Percentiles rank a stretch among this genome's conserved stretches.
Conservation (phyloP, 495 filamentous ascomycete species). For the Clohesyomyces aquaticus region DNA sequence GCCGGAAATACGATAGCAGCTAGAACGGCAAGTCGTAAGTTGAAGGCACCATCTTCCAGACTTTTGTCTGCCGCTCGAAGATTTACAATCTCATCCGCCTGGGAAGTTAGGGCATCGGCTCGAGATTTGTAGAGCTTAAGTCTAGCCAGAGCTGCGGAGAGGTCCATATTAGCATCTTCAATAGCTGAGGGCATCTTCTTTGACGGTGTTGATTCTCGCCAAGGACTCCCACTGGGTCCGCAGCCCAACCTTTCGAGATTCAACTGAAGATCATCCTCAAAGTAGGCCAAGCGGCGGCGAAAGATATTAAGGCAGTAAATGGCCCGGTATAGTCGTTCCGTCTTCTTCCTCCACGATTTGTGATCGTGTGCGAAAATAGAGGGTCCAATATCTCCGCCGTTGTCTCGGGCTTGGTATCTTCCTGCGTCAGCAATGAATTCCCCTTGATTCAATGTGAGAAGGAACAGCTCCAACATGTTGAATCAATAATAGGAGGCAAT, state of each 20-base stretch:
- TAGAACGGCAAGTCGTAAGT: constrained; percentile 22
- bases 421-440: constrained; percentile 30
- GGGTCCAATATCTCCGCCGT: neutral
- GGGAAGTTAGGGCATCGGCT: constrained; percentile 9
- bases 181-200: constrained; percentile 2
- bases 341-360: constrained; percentile 16
- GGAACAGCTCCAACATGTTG: constrained; percentile 23
- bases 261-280: constrained; percentile 13
- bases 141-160: constrained; percentile 5
- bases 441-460: constrained; percentile 13
- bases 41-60: constrained; percentile 12
- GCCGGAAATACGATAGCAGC: constrained; percentile 23
- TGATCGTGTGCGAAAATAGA: neutral
- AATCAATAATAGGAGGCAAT: constrained; percentile 16
- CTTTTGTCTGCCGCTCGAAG: constrained; percentile 20
- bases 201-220: neutral
- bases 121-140: constrained; percentile 12
- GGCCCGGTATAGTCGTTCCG: neutral
- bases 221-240: neutral
- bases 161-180: constrained; percentile 17
- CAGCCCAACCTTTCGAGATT: constrained; percentile 18
- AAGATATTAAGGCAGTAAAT: constrained; percentile 17
- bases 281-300: constrained; percentile 16
- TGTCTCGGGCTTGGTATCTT: neutral
- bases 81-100: constrained; percentile 18